Evolutionary conservation across 257 asterid genomes (phyloP).

Genomic region (Eucommia ulmoides): DNA sequence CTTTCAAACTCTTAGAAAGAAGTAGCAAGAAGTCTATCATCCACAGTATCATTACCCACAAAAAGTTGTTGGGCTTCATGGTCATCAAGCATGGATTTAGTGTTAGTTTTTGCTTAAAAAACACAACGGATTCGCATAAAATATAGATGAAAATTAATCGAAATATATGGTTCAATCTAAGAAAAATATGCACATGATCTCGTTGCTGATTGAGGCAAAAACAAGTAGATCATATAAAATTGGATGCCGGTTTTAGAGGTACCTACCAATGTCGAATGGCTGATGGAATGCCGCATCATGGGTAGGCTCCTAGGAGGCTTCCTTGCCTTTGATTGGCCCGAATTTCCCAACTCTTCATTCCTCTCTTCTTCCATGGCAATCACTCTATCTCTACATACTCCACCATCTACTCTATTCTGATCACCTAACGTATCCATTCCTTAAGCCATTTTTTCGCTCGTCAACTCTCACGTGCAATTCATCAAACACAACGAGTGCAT

Average conservation of each 20-base stretch:
- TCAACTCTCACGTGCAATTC: conserved; percentile 4
- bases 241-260: conserved; percentile 32
- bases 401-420: conserved; percentile 29
- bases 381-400: conserved; percentile 25
- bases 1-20: too few relatives aligned
- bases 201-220: too few relatives aligned
- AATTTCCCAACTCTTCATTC: conserved; percentile 14
- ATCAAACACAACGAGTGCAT: conserved; percentile 12
- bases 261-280: conserved; percentile 63
- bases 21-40: too few relatives aligned
- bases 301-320: conserved; percentile 53
- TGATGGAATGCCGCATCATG: conserved; percentile 69
- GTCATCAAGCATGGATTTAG: too few relatives aligned
- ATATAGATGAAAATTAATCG: too few relatives aligned
- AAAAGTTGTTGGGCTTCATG: too few relatives aligned
- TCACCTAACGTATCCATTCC: neutral
- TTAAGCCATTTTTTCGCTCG: conserved; percentile 20
- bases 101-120: too few relatives aligned
- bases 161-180: too few relatives aligned
- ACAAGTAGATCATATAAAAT: too few relatives aligned
- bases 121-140: too few relatives aligned
- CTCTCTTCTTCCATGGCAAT: conserved; percentile 13
- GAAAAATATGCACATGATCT: too few relatives aligned
- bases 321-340: conserved; percentile 36
- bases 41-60: too few relatives aligned